These are phyloP conservation scores for Skeletonema tropicum DNA, from an alignment of 108 stramenopile genomes.

Conservation along the genomic window DNA sequence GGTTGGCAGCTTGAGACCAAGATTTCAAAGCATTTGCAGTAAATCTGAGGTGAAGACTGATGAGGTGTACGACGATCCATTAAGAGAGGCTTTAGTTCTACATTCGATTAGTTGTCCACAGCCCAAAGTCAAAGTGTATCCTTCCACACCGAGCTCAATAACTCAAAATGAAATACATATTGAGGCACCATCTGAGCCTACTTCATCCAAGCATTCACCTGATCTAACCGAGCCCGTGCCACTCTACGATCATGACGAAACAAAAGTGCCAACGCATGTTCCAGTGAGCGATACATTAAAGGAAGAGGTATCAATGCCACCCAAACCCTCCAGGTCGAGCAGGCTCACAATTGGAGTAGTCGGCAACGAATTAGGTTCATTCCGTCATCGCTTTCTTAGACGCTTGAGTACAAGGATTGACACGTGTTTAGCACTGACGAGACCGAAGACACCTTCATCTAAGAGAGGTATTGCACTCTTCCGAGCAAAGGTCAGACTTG, in stretches of 20 bases:
- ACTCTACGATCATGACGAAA: background rate
- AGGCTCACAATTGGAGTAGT: background rate
- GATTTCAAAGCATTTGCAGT: background rate
- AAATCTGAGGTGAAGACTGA: background rate
- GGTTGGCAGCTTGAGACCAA: background rate
- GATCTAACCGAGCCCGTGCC: background rate
- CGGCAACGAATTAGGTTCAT: background rate
- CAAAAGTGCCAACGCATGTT: background rate
- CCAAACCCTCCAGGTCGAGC: background rate
- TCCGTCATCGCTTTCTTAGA: constrained; percentile 7
- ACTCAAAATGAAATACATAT: background rate
- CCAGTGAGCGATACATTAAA: background rate
- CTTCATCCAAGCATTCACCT: background rate
- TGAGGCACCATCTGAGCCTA: background rate
- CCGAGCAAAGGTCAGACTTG: constrained; percentile 21
- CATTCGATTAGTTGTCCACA: background rate
- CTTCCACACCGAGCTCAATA: background rate
- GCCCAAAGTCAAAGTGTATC: background rate
- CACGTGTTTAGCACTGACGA: background rate
- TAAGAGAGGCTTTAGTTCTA: background rate
- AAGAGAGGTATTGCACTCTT: constrained; percentile 13
- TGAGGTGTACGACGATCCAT: background rate
- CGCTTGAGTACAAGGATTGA: constrained; percentile 7
- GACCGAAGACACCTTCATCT: background rate
- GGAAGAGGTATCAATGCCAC: background rate